phyloP scores from a whole-genome alignment of 768 basidiomycete genomes.

The Mycena amicta region DNA sequence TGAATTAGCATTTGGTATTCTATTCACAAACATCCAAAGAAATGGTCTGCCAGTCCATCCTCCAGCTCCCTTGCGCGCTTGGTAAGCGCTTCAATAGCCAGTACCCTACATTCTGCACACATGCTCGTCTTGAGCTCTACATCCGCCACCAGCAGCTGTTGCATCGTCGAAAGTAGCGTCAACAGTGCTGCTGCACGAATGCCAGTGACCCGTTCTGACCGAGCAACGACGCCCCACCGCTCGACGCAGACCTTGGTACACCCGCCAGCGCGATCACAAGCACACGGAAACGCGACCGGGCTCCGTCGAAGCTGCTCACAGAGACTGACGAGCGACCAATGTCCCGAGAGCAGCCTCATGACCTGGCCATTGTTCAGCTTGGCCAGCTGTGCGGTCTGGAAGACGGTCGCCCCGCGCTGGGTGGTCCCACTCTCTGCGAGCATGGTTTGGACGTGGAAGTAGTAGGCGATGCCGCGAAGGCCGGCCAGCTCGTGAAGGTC shows the following conservation, averaged over 20 bases:
- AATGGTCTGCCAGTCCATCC: conserved; percentile 32
- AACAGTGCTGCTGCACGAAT: conserved; percentile 36
- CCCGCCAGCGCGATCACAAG: conserved; percentile 24
- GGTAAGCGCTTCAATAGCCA: conserved; percentile 31
- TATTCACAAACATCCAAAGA: conserved; percentile 26
- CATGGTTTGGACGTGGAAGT: conserved; percentile 38
- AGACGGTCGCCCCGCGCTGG: conserved; percentile 31
- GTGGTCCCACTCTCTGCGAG: conserved; percentile 26
- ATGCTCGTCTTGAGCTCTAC: conserved; percentile 32
- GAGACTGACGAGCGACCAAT: conserved; percentile 38
- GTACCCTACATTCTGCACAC: conserved; percentile 32
- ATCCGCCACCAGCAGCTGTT: conserved; percentile 36
- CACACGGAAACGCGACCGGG: conserved; percentile 30
- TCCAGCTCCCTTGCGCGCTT: conserved; percentile 16
- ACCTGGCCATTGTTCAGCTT: conserved; percentile 41
- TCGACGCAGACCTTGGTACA: conserved; percentile 36
- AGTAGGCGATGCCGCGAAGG: conserved; percentile 43
- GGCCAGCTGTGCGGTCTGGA: conserved; percentile 32
- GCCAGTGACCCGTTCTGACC: conserved; percentile 35
- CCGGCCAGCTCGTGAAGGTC: conserved; percentile 33
- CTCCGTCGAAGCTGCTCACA: conserved; percentile 37
- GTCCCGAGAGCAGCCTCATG: conserved; percentile 37
- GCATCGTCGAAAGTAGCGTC: conserved; percentile 34
- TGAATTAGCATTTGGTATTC: too few species aligned
- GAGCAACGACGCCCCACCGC: conserved; percentile 35